Evolutionary conservation across 2,329 filamentous ascomycete species (phyloP), one percentile per base, ranked within the genome.

Genomic region (Ramularia endophylla): DNA sequence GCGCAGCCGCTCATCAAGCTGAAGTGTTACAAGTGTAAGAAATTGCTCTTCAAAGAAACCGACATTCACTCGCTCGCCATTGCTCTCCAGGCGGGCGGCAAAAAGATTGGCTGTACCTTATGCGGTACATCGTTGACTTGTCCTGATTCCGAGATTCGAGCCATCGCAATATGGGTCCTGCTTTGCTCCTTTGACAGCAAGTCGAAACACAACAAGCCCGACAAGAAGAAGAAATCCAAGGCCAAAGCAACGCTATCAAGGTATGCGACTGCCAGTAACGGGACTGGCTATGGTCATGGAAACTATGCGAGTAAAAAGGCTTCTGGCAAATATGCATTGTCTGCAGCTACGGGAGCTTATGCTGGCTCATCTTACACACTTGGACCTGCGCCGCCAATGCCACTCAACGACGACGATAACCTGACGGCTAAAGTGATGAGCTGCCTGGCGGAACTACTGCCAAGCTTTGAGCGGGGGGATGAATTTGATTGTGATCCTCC

Each of bases 111-210:
- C 12, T 45, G 42, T 17, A 16, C 18, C 6, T 16, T 11, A 4
- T 43, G 42, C 20, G 9, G 20, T 9, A 13, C 18, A 17, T 12
- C 20, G 16, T 27, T n/a, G 12, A 19, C 27, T 8, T 12, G 18
- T 25, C 20, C 39, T 20, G 25, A 38, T 12, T 29, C 34, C n/a
- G n/a, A n/a, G n/a, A n/a, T n/a, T 16, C 54, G 59, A 6, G 18
- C 64, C 8, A 56, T 62, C 38, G 22, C 62, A 12, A 58, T 66
- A 30, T 68, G 63, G 63, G 46, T 57, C 4, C 39, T 67, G 2
- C 56, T 69, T 6, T 65, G 59, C 35, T 59, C 59, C 12, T 63
- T 62, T 31, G 66, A 69, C 43, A 38, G 30, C 12, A 34, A 29
- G 17, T 43, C 43, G 8, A 44, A 43, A 39, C 36, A 47, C 40